These are phyloP conservation scores for Penicillium sp. DNA, from an alignment of 2,329 filamentous ascomycete genomes.

Conservation along the genomic window DNA sequence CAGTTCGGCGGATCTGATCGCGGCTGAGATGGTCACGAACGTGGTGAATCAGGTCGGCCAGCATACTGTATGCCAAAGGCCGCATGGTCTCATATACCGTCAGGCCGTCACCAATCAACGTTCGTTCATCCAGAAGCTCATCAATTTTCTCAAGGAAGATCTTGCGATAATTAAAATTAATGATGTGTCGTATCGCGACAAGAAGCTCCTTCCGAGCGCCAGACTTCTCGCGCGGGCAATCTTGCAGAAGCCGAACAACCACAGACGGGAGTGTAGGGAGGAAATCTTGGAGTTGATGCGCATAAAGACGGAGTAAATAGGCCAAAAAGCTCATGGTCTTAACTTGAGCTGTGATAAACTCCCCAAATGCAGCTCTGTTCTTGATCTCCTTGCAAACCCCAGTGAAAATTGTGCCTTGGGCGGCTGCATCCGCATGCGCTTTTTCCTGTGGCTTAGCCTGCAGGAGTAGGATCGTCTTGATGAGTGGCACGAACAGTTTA, in stretches of 20 bases:
- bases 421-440: slow-evolving; percentile 82
- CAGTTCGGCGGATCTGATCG: slow-evolving; percentile 91
- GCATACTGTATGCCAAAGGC: slow-evolving; percentile 95
- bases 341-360: slow-evolving; percentile 96
- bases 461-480: slow-evolving; percentile 84
- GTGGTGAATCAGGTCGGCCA: slow-evolving; percentile 97
- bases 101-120: slow-evolving; percentile 90
- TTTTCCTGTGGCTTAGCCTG: slow-evolving; percentile 93
- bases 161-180: slow-evolving; percentile 97
- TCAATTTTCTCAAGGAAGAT: slow-evolving; percentile 96
- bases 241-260: slow-evolving; percentile 86
- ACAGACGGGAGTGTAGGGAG: slow-evolving; percentile 83
- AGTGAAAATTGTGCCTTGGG: slow-evolving; percentile 81
- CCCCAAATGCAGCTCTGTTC: slow-evolving; percentile 91
- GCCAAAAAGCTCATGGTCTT: slow-evolving; percentile 99
- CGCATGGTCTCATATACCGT: slow-evolving; percentile 97
- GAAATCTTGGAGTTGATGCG: slow-evolving; percentile 85
- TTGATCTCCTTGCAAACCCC: slow-evolving; percentile 93
- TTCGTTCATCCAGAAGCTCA: slow-evolving; percentile 90
- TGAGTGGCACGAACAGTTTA: slow-evolving; percentile 87
- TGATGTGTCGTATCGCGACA: slow-evolving; percentile 96
- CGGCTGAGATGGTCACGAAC: slow-evolving; percentile 86
- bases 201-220: slow-evolving; percentile 91
- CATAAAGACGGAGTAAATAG: slow-evolving; percentile 86
- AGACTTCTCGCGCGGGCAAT: slow-evolving; percentile 94